phyloP scores from a whole-genome alignment of 805 yeast species.

The Zygoascus ofunaensis region DNA sequence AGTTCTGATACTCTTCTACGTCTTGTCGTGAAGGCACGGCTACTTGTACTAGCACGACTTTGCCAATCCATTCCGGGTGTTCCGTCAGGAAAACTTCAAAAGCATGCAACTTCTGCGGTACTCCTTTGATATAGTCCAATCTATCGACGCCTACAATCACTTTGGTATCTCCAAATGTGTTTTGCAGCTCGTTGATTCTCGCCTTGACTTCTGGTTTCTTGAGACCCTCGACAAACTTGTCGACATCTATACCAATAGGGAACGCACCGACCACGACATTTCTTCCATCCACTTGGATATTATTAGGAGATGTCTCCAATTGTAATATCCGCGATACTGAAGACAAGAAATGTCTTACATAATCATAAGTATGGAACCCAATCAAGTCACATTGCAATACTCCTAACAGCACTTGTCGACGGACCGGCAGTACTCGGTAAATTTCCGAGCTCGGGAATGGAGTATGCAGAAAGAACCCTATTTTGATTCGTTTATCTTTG shows the following conservation, averaged over 20 bases:
- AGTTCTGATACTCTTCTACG: constrained; percentile 92
- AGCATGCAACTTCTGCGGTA: constrained; percentile 94
- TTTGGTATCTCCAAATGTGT: constrained; percentile 66
- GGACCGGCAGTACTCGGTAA: constrained; percentile 88
- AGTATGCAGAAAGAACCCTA: constrained; percentile 93
- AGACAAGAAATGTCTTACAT: constrained; percentile 89
- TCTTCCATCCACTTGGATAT: constrained; percentile 68
- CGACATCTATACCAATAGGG: constrained; percentile 98
- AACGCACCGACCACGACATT: constrained; percentile 87
- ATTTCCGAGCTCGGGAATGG: constrained; percentile 98
- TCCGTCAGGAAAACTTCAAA: constrained; percentile 85
- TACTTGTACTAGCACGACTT: constrained; percentile 88
- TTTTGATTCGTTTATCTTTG: constrained; percentile 43
- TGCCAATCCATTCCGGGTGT: constrained; percentile 98
- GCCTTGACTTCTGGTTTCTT: constrained; percentile 50
- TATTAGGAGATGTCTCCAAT: constrained; percentile 81
- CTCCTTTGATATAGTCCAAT: constrained; percentile 94
- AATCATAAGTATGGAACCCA: constrained; percentile 99
- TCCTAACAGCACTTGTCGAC: constrained; percentile 85
- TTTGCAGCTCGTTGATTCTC: constrained; percentile 54
- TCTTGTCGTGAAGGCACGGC: constrained; percentile 98
- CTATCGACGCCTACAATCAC: constrained; percentile 95
- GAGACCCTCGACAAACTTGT: constrained; percentile 75
- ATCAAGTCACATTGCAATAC: constrained; percentile 88
- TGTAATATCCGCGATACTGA: constrained; percentile 78